These are phyloP conservation scores for Hibiscus tridactylites DNA, from an alignment of 345 rosid species.

Conservation along the genomic window DNA sequence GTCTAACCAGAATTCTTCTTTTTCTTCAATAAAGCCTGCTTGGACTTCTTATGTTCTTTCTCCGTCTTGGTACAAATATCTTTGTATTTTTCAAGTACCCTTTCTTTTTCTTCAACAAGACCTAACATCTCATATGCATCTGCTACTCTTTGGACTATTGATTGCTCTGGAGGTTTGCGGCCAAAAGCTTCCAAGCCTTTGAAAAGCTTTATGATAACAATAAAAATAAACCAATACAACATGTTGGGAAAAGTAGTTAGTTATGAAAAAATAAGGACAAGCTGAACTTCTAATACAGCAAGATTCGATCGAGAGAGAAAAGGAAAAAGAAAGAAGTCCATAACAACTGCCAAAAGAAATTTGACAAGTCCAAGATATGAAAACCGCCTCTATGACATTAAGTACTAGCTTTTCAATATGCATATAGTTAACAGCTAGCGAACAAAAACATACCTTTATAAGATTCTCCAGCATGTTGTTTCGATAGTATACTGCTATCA, in stretches of 20 bases:
- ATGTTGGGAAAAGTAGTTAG: neutral
- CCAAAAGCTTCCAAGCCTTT: constrained; percentile 59
- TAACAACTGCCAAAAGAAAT: neutral
- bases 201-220: constrained; percentile 18
- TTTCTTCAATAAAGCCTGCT: constrained; percentile 26
- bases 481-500: constrained; percentile 71
- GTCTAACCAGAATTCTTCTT: constrained; percentile 38
- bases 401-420: neutral
- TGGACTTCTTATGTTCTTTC: constrained; percentile 21
- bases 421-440: neutral
- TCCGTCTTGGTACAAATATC: constrained; percentile 30
- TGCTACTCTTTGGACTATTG: constrained; percentile 64
- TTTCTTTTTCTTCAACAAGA: constrained; percentile 55
- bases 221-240: neutral
- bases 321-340: neutral
- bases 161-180: constrained; percentile 72
- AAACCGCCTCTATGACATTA: neutral
- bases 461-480: constrained; percentile 76
- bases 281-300: neutral
- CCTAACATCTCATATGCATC: constrained; percentile 73
- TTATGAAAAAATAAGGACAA: neutral
- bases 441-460: constrained; percentile 43
- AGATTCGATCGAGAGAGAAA: neutral
- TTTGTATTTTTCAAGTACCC: constrained; percentile 51
- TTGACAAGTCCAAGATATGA: neutral